Evolutionary conservation across 805 yeast genomes (phyloP).

Genomic region (Candida andamanensis): DNA sequence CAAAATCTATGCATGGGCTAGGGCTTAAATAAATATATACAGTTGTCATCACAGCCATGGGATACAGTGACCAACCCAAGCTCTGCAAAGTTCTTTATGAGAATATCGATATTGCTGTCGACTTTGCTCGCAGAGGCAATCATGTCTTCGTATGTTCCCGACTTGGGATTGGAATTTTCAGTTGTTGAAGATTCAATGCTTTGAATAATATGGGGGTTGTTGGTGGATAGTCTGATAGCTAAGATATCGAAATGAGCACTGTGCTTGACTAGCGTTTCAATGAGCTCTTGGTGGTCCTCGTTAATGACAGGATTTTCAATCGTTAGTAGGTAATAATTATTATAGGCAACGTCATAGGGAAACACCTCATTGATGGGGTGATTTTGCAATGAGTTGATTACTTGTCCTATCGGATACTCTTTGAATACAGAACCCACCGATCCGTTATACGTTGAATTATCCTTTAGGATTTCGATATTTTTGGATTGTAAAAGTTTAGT

Average conservation of each 20-base stretch:
- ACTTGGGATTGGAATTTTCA: too few relatives aligned
- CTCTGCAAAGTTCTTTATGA: conserved; percentile 3
- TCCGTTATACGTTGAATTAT: not conserved
- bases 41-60: not conserved
- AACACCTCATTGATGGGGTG: conserved; percentile 13
- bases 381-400: conserved; percentile 1
- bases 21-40: conserved; percentile 4
- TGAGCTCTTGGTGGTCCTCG: conserved; percentile 19
- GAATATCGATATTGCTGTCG: not conserved
- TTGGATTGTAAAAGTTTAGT: conserved; percentile 5
- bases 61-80: conserved; percentile 2
- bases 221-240: conserved; percentile 6
- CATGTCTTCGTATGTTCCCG: conserved; percentile 6
- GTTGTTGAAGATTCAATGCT: conserved; percentile 4
- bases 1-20: too few relatives aligned
- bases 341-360: conserved; percentile 28
- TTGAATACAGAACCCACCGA: conserved; percentile 2
- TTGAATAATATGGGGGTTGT: conserved; percentile 2
- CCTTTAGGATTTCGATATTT: conserved; percentile 4
- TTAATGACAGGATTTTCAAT: conserved; percentile 24
- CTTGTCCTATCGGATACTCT: conserved; percentile 1
- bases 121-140: conserved; percentile 2
- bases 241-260: conserved; percentile 8
- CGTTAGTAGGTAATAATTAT: conserved; percentile 22
- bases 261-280: conserved; percentile 6